Percentiles rank a stretch among this genome's conserved stretches.
Evolutionary conservation across 2,329 filamentous ascomycete species (phyloP).

Genomic region (Macroventuria anomochaeta): DNA sequence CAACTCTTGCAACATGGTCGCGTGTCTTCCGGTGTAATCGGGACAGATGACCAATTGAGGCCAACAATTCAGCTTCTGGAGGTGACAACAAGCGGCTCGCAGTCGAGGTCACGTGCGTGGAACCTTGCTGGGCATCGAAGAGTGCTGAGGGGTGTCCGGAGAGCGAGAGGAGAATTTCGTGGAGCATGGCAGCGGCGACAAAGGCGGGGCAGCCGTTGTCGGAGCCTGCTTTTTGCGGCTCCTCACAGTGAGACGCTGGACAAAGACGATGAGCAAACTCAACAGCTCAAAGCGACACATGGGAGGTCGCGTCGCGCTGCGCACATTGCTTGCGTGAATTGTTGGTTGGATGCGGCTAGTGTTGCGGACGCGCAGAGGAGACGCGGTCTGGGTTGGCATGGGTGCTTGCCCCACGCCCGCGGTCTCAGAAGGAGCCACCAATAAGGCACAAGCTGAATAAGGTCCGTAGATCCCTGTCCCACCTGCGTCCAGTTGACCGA

Average conservation of each 20-base stretch:
- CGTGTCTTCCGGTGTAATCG: slow-evolving; percentile 77
- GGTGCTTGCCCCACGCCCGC: slow-evolving; percentile 7
- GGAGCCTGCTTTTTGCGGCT: slow-evolving; percentile 20
- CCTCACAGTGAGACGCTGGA: slow-evolving; percentile 30
- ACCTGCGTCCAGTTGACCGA: slow-evolving; percentile 7
- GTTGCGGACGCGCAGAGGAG: slow-evolving; percentile 15
- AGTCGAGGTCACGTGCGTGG: slow-evolving; percentile 46
- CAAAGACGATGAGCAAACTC: slow-evolving; percentile 40
- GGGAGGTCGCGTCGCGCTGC: slow-evolving; percentile 25
- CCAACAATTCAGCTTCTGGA: slow-evolving; percentile 81
- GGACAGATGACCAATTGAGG: slow-evolving; percentile 77
- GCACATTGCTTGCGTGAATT: slow-evolving; percentile 20
- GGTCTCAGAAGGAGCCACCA: slow-evolving; percentile 6
- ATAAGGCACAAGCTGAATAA: slow-evolving; percentile 9
- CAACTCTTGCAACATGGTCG: slow-evolving; percentile 69
- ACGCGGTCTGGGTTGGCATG: slow-evolving; percentile 4
- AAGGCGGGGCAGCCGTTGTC: slow-evolving; percentile 13
- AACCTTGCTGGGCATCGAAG: slow-evolving; percentile 63
- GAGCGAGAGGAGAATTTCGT: slow-evolving; percentile 96
- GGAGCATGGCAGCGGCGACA: slow-evolving; percentile 73
- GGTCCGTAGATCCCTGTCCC: background rate
- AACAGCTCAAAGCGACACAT: slow-evolving; percentile 50
- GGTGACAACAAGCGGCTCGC: slow-evolving; percentile 66
- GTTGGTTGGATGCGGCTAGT: slow-evolving; percentile 19
- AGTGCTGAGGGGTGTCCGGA: slow-evolving; percentile 92